Evolutionary conservation across 129 eudicot genomes (phyloP).

Genomic region (Silybum marianum): DNA sequence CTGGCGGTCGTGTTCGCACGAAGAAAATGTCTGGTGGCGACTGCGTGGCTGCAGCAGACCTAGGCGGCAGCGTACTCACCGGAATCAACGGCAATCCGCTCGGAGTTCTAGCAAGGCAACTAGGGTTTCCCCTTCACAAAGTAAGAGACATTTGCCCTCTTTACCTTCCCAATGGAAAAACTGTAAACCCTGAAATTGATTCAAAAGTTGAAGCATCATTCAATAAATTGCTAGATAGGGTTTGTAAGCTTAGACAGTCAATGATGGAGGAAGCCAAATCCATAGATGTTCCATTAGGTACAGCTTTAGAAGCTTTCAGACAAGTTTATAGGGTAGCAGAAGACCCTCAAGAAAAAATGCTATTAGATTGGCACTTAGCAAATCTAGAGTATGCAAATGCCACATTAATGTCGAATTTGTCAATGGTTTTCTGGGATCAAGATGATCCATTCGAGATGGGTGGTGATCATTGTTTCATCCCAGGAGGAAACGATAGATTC

Average conservation of each 20-base stretch:
- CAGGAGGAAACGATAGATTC: conserved; percentile 94
- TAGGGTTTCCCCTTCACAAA: conserved; percentile 85
- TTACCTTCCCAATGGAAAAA: conserved; percentile 81
- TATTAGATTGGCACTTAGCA: conserved; percentile 98
- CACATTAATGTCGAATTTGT: conserved; percentile 78
- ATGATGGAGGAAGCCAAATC: conserved; percentile 90
- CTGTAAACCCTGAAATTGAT: conserved; percentile 82
- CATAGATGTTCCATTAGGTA: conserved; percentile 81
- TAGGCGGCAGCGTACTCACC: conserved; percentile 94
- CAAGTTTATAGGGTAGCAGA: conserved; percentile 77
- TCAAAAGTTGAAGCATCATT: conserved; percentile 75
- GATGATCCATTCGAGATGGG: conserved; percentile 99
- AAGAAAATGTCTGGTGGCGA: conserved; percentile 63
- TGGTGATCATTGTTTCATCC: conserved; percentile 97
- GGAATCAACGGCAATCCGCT: conserved; percentile 97
- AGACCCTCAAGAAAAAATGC: conserved; percentile 80
- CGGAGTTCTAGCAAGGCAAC: conserved; percentile 88
- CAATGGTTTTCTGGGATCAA: conserved; percentile 99
- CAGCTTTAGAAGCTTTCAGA: conserved; percentile 86
- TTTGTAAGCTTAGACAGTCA: conserved; percentile 92
- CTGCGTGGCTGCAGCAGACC: conserved; percentile 76
- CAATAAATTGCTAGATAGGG: conserved; percentile 91
- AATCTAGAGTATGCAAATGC: conserved; percentile 96
- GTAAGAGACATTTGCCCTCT: conserved; percentile 95
- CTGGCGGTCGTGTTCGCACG: conserved; percentile 87